Percentiles rank a stretch among this genome's conserved stretches.
Evolutionary conservation across 2,329 filamentous ascomycete species (phyloP).

Genomic region (Neonectria hederae): DNA sequence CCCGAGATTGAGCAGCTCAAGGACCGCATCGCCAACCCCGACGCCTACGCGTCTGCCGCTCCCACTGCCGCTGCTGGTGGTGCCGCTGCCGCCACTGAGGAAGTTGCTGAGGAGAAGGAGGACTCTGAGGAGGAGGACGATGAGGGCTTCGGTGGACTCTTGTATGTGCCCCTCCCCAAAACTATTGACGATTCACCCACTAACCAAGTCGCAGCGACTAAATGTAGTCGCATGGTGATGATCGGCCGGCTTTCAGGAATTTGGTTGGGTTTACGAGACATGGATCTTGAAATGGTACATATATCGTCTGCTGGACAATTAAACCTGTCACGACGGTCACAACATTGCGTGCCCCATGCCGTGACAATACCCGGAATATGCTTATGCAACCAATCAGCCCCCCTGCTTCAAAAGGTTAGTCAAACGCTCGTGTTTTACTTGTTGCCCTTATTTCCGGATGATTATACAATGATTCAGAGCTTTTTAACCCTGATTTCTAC

Average conservation of each 20-base stretch:
- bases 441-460: slow-evolving; percentile 51
- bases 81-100: slow-evolving; percentile 58
- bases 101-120: slow-evolving; percentile 69
- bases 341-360: slow-evolving; percentile 32
- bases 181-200: slow-evolving; percentile 30
- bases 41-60: slow-evolving; percentile 88
- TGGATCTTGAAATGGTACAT: slow-evolving; percentile 56
- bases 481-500: slow-evolving; percentile 73
- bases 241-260: slow-evolving; percentile 53
- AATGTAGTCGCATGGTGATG: slow-evolving; percentile 52
- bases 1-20: slow-evolving; percentile 97
- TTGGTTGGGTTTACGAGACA: slow-evolving; percentile 57
- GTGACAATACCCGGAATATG: slow-evolving; percentile 37
- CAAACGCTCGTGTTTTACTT: slow-evolving; percentile 9
- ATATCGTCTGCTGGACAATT: slow-evolving; percentile 59
- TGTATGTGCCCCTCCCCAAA: slow-evolving; percentile 56
- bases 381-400: slow-evolving; percentile 16
- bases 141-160: slow-evolving; percentile 83
- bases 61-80: slow-evolving; percentile 70
- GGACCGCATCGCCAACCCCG: slow-evolving; percentile 99
- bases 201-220: slow-evolving; percentile 62
- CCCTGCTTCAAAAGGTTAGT: slow-evolving; percentile 57
- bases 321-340: slow-evolving; percentile 47
- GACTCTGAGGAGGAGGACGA: slow-evolving; percentile 74
- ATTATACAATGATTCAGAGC: slow-evolving; percentile 68